Conservation (phyloP, 345 rosid genomes). For the Salix udensis region DNA sequence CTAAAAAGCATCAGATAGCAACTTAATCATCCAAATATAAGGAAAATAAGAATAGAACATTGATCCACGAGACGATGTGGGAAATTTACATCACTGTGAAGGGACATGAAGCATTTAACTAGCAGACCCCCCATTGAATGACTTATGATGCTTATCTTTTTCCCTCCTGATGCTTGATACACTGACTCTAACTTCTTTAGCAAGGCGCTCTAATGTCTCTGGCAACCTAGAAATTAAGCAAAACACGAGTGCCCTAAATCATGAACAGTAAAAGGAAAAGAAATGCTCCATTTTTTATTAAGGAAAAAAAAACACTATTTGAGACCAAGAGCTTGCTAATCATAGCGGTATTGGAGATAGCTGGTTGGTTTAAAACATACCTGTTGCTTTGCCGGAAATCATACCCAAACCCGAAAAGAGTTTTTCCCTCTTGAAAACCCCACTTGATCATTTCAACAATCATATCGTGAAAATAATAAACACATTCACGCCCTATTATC, state of each 20-base stretch:
- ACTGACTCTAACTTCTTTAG: slow-evolving; percentile 59
- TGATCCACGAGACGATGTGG: neutral
- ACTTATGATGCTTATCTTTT: slow-evolving; percentile 77
- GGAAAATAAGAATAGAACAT: neutral
- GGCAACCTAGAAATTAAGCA: slow-evolving; percentile 47
- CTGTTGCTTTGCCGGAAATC: slow-evolving; percentile 98
- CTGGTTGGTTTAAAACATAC: slow-evolving; percentile 28
- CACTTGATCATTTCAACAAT: slow-evolving; percentile 82
- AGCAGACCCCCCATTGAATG: slow-evolving; percentile 98
- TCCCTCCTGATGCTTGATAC: slow-evolving; percentile 77
- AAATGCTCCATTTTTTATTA: neutral
- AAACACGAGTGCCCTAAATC: slow-evolving; percentile 9
- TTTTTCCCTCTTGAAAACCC: slow-evolving; percentile 96
- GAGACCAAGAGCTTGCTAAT: neutral
- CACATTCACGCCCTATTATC: slow-evolving; percentile 81
- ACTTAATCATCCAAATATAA: neutral
- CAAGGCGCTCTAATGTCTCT: slow-evolving; percentile 64
- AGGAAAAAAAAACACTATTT: too few relatives aligned
- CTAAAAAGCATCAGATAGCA: neutral
- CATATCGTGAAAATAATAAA: slow-evolving; percentile 92
- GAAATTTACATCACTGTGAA: slow-evolving; percentile 62
- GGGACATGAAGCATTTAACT: slow-evolving; percentile 89
- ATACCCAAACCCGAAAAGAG: slow-evolving; percentile 92
- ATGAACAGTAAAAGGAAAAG: neutral
- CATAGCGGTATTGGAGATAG: neutral